Evolutionary conservation across 1,284 basidiomycete genomes (phyloP).

Genomic region (Hemileia vastatrix): DNA sequence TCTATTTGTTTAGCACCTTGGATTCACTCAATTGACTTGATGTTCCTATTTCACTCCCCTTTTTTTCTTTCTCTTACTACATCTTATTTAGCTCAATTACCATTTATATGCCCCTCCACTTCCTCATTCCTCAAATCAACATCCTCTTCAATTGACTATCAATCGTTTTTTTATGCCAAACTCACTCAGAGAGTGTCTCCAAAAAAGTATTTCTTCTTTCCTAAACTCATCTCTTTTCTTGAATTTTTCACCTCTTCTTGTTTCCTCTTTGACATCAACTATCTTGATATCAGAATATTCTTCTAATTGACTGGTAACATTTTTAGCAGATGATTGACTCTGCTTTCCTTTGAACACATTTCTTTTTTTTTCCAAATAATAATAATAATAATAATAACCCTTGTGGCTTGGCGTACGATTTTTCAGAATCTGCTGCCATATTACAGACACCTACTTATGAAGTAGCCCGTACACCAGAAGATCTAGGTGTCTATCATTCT

Average conservation of each 20-base stretch:
- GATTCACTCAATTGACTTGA: not conserved
- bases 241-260: not conserved
- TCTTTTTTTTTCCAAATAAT: constrained; percentile 29
- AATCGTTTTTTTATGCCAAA: constrained; percentile 59
- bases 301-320: constrained; percentile 6
- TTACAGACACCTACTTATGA: constrained; percentile 33
- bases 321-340: constrained; percentile 4
- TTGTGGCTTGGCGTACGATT: not conserved
- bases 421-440: constrained; percentile 17
- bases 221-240: constrained; percentile 40
- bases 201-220: constrained; percentile 63
- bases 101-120: constrained; percentile 69
- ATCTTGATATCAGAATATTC: constrained; percentile 8
- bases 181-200: constrained; percentile 65
- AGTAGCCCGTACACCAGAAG: constrained; percentile 63
- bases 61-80: not conserved
- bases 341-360: constrained; percentile 25
- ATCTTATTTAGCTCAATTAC: constrained; percentile 61
- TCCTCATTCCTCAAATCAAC: constrained; percentile 50
- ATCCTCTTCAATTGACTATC: constrained; percentile 47
- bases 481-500: constrained; percentile 82
- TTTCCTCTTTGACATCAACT: not conserved
- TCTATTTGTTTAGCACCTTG: not conserved
- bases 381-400: constrained; percentile 21
- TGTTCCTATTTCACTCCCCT: not conserved